Conservation (phyloP, 2,329 filamentous ascomycete species). For the Ploettnerulaceae sp. region DNA sequence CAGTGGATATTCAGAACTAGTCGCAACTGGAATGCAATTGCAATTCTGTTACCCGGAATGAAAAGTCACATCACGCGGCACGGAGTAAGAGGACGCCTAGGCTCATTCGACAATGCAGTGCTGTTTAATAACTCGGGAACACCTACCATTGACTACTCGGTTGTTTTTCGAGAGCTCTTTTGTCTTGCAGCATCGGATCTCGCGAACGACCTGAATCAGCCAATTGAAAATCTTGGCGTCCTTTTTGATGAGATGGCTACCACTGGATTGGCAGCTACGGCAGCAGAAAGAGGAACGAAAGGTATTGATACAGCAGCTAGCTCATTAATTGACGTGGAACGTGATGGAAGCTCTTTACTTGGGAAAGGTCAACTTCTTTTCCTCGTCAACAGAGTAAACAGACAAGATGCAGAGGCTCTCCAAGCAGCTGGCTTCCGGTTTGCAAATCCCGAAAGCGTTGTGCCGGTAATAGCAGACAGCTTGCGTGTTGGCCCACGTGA, state of each 20-base stretch:
- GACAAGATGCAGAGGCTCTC: conserved; percentile 57
- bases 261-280: conserved; percentile 45
- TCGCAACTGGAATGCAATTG: conserved; percentile 68
- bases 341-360: conserved; percentile 32
- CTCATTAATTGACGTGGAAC: conserved; percentile 14
- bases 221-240: conserved; percentile 59
- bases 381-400: conserved; percentile 60
- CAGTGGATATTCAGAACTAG: conserved; percentile 84
- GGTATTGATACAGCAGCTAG: conserved; percentile 10
- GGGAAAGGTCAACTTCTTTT: conserved; percentile 78
- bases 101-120: conserved; percentile 38
- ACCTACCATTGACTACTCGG: conserved; percentile 63
- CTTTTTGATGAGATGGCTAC: conserved; percentile 72
- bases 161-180: conserved; percentile 77
- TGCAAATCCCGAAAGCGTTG: conserved; percentile 62
- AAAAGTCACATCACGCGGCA: conserved; percentile 58
- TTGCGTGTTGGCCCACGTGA: conserved; percentile 63
- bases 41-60: conserved; percentile 67
- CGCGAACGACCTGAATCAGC: conserved; percentile 59
- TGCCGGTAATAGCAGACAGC: conserved; percentile 61
- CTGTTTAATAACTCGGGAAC: conserved; percentile 51
- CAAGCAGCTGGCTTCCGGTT: conserved; percentile 75
- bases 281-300: conserved; percentile 10
- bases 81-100: conserved; percentile 28
- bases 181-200: conserved; percentile 74